These are phyloP conservation scores for Bipolaris cookei DNA, from an alignment of 2,329 filamentous ascomycete species.

Conservation along the genomic window DNA sequence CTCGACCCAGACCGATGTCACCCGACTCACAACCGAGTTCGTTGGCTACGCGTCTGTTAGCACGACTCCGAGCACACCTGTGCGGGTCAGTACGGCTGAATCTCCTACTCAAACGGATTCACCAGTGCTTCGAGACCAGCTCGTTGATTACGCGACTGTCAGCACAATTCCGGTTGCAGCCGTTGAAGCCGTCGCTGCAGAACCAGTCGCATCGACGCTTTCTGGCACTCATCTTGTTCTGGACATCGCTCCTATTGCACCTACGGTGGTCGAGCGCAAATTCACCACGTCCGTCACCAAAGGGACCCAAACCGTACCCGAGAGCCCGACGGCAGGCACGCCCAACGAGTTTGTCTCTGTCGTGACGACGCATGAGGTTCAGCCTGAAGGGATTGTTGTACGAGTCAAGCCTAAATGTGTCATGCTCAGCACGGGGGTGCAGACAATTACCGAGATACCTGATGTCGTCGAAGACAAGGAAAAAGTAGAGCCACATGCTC, in stretches of 20 bases:
- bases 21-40: slow-evolving; percentile 4
- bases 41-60: background rate
- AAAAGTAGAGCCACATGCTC: background rate
- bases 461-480: background rate
- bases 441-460: slow-evolving; percentile 1
- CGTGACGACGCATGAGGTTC: slow-evolving; percentile 6
- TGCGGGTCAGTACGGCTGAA: background rate
- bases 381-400: slow-evolving; percentile 3
- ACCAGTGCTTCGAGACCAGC: slow-evolving; percentile 6
- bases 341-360: slow-evolving; percentile 4
- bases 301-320: slow-evolving; percentile 5
- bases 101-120: slow-evolving; percentile 14
- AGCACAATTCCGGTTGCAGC: slow-evolving; percentile 1
- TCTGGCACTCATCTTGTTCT: background rate
- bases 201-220: background rate
- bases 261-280: background rate
- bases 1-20: slow-evolving; percentile 13
- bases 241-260: slow-evolving; percentile 7
- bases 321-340: background rate
- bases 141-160: slow-evolving; percentile 1
- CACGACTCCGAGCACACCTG: background rate
- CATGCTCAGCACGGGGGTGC: slow-evolving; percentile 3
- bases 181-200: background rate
- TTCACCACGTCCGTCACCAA: background rate
- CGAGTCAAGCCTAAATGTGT: background rate